Base-by-base conservation (phyloP, 257 asterid genomes). In the Solanum raphanifolium region DNA sequence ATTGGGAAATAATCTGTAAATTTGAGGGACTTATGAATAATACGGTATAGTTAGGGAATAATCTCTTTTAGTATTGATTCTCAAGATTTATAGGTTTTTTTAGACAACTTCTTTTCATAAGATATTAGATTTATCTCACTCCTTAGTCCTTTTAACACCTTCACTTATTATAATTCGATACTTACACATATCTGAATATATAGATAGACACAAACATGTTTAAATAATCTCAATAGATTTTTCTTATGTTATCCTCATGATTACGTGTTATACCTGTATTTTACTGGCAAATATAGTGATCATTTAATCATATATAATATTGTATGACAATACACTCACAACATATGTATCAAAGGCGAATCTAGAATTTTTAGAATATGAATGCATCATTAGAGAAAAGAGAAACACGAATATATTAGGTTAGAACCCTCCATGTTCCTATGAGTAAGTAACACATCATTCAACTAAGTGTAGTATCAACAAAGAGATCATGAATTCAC, bases 281-380 rank as follows among this genome's bases (percentile, higher is more conserved):
- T 31, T 31, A 3, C 36, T 1, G 2, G 0, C 2, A 29, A 71
- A 71, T 31, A 16, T 31, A 31, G 13, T 31, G 5, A 27, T 68
- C 2, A 27, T 68, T 13, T 68, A 6, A 29, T 29, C 23, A 27
- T 13, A 13, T 68, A 13, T 68, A 66, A 13, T 66, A 2, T 27
- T 12, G 10, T 66, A 0, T 27, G 21, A 29, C 11, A 25, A 29
- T 23, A 68, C 21, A 27, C 7, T 2, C 36, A 6, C 6, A 69
- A 6, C 4, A 65, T 10, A n/a, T 10, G 7, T 10, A 5, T 23
- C 0, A 10, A 1, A n/a, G 0, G 3, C 4, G 4, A 65, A n/a
- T 65, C 9, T 11, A 65, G 0, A 65, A 5, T 65, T n/a, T 65
- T 3, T n/a, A n/a, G 7, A 65, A 62, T 62, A 62, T 62, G 1